Conservation (phyloP, 257 asterid genomes). For the Solanum corneliomulleri region DNA sequence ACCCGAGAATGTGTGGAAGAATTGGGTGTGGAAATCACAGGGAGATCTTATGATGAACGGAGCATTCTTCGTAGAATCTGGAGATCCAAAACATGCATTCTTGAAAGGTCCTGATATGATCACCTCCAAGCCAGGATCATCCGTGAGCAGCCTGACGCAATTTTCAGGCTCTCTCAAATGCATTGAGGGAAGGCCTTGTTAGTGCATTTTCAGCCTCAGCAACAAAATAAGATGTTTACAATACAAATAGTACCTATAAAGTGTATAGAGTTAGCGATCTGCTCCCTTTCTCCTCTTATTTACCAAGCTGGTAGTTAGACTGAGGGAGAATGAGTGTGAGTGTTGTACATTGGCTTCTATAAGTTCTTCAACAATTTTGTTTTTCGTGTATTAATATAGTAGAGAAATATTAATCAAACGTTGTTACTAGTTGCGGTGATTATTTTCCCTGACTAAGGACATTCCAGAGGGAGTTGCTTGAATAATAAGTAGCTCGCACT, state of each 20-base stretch:
- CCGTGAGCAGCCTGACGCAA: conserved; percentile 19
- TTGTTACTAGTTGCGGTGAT: background rate
- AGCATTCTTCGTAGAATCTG: conserved; percentile 69
- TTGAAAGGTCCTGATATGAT: conserved; percentile 11
- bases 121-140: conserved; percentile 34
- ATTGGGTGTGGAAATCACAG: conserved; percentile 74
- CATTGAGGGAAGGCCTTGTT: conserved; percentile 13
- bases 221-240: background rate
- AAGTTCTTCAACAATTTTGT: background rate
- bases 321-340: conserved; percentile 4
- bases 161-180: conserved; percentile 51
- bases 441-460: background rate
- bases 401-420: background rate
- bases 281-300: conserved; percentile 1
- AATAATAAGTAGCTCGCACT: background rate
- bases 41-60: conserved; percentile 62
- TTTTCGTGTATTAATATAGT: background rate
- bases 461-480: background rate
- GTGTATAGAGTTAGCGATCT: background rate
- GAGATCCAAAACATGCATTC: conserved; percentile 40
- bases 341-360: background rate
- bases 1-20: conserved; percentile 48
- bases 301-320: background rate
- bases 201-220: background rate
- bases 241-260: background rate